phyloP scores from a whole-genome alignment of 1,284 basidiomycete species.

The Irpex rosettiformis region DNA sequence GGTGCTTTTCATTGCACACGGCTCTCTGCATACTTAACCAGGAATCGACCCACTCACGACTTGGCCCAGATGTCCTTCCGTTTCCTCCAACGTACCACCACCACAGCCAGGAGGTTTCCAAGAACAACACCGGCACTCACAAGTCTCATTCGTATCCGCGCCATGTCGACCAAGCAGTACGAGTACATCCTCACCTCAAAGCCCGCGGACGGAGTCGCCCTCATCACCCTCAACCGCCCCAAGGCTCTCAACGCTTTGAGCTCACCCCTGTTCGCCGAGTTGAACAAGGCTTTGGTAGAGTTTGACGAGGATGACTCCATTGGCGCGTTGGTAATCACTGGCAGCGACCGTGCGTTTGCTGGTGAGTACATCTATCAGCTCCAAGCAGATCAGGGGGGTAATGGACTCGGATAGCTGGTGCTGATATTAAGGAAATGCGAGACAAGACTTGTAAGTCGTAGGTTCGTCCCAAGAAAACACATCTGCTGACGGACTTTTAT shows the following conservation, averaged over 20 bases:
- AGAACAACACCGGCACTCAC: background rate
- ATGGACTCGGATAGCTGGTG: conserved; percentile 59
- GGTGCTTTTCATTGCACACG: background rate
- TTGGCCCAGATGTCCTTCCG: conserved; percentile 8
- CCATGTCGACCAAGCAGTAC: conserved; percentile 41
- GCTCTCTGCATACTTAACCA: background rate
- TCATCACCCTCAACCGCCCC: conserved; percentile 94
- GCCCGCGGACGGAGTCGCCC: conserved; percentile 74
- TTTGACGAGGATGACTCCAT: conserved; percentile 72
- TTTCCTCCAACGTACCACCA: conserved; percentile 3
- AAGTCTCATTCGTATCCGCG: conserved; percentile 16
- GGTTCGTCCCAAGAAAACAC: background rate
- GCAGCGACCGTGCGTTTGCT: conserved; percentile 92
- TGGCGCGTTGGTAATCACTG: conserved; percentile 90
- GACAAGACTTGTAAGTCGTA: conserved; percentile 75
- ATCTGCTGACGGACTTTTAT: background rate
- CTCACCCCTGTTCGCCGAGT: conserved; percentile 73
- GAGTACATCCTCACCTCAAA: conserved; percentile 74
- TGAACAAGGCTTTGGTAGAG: conserved; percentile 73
- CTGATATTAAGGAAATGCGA: conserved; percentile 94
- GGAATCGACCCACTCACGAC: background rate
- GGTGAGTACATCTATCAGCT: no score
- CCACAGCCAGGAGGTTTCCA: background rate
- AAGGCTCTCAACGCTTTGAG: conserved; percentile 94
- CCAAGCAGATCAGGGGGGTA: background rate